Conservation (phyloP, 345 rosid species). For the Laguncularia racemosa region DNA sequence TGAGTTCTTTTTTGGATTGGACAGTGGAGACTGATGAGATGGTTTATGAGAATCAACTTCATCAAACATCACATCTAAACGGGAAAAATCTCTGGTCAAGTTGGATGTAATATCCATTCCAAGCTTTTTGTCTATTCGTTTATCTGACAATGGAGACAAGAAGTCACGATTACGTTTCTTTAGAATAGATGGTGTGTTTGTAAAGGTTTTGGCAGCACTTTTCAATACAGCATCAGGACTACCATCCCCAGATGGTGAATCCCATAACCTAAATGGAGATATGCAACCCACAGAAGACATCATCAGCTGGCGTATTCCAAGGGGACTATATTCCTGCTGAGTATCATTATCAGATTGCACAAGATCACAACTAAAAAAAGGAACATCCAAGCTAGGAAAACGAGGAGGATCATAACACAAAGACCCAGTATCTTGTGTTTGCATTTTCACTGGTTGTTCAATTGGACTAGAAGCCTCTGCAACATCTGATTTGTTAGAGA, state of each 20-base stretch:
- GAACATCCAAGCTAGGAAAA: slow-evolving; percentile 87
- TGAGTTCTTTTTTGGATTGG: slow-evolving; percentile 19
- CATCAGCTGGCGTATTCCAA: slow-evolving; percentile 95
- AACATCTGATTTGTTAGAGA: slow-evolving; percentile 35
- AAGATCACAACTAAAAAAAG: slow-evolving; percentile 95
- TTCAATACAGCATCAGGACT: slow-evolving; percentile 71
- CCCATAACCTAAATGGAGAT: slow-evolving; percentile 91
- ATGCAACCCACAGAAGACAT: slow-evolving; percentile 76
- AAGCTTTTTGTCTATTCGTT: slow-evolving; percentile 69
- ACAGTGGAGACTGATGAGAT: slow-evolving; percentile 28
- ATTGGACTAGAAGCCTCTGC: slow-evolving; percentile 28
- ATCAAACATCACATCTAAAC: slow-evolving; percentile 75
- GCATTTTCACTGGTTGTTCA: slow-evolving; percentile 25
- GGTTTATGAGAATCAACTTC: slow-evolving; percentile 33
- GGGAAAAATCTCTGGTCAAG: slow-evolving; percentile 71
- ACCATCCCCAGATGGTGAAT: slow-evolving; percentile 61
- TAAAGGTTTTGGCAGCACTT: slow-evolving; percentile 69
- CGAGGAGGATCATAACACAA: slow-evolving; percentile 98
- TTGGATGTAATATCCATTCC: slow-evolving; percentile 60
- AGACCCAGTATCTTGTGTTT: slow-evolving; percentile 52
- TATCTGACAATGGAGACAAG: slow-evolving; percentile 84
- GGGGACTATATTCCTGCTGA: slow-evolving; percentile 95
- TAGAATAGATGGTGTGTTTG: slow-evolving; percentile 78
- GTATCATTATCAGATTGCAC: slow-evolving; percentile 63
- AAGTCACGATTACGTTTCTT: slow-evolving; percentile 80